Evolutionary conservation across 345 rosid species (phyloP), one percentile per base, ranked within the genome.

Genomic region (Hevea brasiliensis): DNA sequence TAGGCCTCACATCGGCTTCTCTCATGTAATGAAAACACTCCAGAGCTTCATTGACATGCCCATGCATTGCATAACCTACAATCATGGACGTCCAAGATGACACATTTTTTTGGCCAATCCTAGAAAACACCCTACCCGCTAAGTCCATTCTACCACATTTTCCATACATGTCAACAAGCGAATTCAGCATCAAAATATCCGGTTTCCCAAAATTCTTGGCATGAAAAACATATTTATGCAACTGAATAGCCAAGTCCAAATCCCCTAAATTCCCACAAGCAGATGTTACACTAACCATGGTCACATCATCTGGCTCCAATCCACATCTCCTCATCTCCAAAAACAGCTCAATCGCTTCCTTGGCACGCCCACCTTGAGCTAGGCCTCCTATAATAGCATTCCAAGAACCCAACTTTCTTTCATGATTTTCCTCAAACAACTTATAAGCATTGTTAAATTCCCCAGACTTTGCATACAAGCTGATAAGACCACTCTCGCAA

Each of bases 21-120:
- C 82, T 88, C 97, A 90, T 90, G 76, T 59, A 42, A 37, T 50
- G 65, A 44, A 94, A 94, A 55, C 84, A 81, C 15, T 76, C 84
- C 10, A 92, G 86, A 0, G 97, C 96, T 80, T 85, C 85, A 14
- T 64, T 12, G 9, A 84, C 84, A n/a, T 62, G 80, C 41, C 97
- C 98, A 21, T 90, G 84, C 81, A 79, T 76, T 18, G 93, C 97
- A 57, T 86, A 88, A 20, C 88, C 87, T 10, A 86, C 85, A 14
- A 92, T 92, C 92, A 92, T 84, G 4, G 97, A 90, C 0, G 97
- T 94, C 97, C 93, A 92, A 8, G 97, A 90, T 2, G 92, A 86
- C 3, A 92, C 97, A 71, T 92, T 90, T 63, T 73, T 77, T n/a
- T 67, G 79, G 0, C 37, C 66, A 89, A 89, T 90, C 70, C 65